A percentile compares a stretch with the other conserved stretches of the same genome.
phyloP scores from a whole-genome alignment of 75 land plant species.

The Larix kaempferi region DNA sequence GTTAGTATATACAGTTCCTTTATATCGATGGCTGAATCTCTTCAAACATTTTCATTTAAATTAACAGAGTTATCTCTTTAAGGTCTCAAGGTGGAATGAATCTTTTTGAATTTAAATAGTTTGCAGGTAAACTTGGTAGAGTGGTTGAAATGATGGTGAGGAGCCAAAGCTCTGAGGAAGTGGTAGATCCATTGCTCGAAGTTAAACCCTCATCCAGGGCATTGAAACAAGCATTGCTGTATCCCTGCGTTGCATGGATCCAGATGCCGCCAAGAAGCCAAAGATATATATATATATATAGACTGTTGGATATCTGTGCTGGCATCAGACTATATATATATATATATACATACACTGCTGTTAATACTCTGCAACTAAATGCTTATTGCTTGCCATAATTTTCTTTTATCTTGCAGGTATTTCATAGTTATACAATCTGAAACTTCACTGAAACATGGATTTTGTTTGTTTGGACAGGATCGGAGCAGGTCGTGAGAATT shows the following conservation, averaged over 20 bases:
- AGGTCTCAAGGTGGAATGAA: too few relatives aligned
- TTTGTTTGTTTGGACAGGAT: neutral
- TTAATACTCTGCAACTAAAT: too few relatives aligned
- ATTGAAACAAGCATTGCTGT: slow-evolving; percentile 58
- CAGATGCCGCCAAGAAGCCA: slow-evolving; percentile 65
- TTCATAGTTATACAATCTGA: too few relatives aligned
- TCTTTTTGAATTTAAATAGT: neutral
- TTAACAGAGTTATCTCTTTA: too few relatives aligned
- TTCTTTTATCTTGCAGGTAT: too few relatives aligned
- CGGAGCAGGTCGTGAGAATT: slow-evolving; percentile 1
- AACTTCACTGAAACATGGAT: too few relatives aligned
- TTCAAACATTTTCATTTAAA: neutral
- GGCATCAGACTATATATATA: too few relatives aligned
- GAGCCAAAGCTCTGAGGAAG: slow-evolving; percentile 62
- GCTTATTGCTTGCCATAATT: too few relatives aligned
- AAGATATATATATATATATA: too few relatives aligned
- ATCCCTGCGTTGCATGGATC: slow-evolving; percentile 74
- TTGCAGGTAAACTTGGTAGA: slow-evolving; percentile 75
- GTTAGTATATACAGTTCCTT: slow-evolving; percentile 20
- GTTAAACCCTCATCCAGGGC: slow-evolving; percentile 55
- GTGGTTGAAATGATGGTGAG: slow-evolving; percentile 77
- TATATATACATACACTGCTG: too few relatives aligned
- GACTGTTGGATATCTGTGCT: too few relatives aligned
- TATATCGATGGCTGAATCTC: neutral
- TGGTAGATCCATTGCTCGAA: slow-evolving; percentile 57